Percentiles rank a stretch among this genome's conserved stretches.
These are phyloP conservation scores for Lophiostoma macrostomum DNA, from an alignment of 495 filamentous ascomycete genomes.

Conservation along the genomic window DNA sequence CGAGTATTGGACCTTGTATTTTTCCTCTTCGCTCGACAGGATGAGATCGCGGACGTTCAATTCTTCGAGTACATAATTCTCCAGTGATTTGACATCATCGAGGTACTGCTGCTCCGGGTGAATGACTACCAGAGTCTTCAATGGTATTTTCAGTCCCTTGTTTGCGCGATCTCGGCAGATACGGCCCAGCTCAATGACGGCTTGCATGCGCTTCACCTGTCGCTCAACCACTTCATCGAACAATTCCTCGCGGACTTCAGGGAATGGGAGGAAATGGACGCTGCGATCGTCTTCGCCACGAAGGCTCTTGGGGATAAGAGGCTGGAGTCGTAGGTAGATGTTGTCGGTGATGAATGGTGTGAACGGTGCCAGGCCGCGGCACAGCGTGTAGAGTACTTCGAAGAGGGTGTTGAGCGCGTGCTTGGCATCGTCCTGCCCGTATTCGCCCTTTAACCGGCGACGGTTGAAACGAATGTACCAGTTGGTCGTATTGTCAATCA, in stretches of 20 bases:
- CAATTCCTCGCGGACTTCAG: slow-evolving; percentile 79
- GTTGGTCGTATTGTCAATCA: slow-evolving; percentile 95
- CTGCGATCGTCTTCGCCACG: slow-evolving; percentile 70
- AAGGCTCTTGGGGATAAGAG: slow-evolving; percentile 65
- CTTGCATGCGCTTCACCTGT: slow-evolving; percentile 86
- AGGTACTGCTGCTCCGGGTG: slow-evolving; percentile 80
- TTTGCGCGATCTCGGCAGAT: slow-evolving; percentile 80
- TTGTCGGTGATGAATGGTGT: slow-evolving; percentile 93
- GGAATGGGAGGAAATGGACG: slow-evolving; percentile 91
- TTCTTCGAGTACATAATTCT: slow-evolving; percentile 83
- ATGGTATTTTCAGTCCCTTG: slow-evolving; percentile 82
- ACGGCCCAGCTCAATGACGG: slow-evolving; percentile 85
- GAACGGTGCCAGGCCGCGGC: slow-evolving; percentile 85
- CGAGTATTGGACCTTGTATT: slow-evolving; percentile 88
- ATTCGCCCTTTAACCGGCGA: slow-evolving; percentile 90
- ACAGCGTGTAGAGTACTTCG: slow-evolving; percentile 87
- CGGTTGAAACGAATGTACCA: slow-evolving; percentile 99
- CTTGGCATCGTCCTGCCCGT: slow-evolving; percentile 79
- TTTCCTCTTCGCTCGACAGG: slow-evolving; percentile 79
- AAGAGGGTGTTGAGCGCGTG: slow-evolving; percentile 96
- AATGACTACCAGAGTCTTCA: slow-evolving; percentile 88
- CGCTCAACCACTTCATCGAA: slow-evolving; percentile 86
- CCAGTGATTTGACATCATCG: slow-evolving; percentile 78
- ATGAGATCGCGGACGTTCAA: slow-evolving; percentile 85
- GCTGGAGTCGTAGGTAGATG: slow-evolving; percentile 84